phyloP scores from a whole-genome alignment of 225 moss, liverwort and hornwort species.

The Neckera pumila region DNA sequence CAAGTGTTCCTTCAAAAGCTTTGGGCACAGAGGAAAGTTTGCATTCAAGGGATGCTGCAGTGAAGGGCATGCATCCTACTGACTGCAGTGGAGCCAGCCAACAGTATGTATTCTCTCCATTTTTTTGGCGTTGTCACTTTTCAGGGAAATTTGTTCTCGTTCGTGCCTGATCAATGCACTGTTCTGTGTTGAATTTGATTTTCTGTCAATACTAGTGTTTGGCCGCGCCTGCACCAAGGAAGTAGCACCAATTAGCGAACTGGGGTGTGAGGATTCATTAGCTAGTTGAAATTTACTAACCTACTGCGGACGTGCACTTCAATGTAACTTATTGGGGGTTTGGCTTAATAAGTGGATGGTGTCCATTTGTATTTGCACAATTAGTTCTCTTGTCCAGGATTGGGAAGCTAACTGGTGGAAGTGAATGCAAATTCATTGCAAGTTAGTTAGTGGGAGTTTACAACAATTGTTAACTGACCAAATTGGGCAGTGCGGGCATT shows the following conservation, averaged over 20 bases:
- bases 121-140: background rate
- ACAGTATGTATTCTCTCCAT: conserved; percentile 12
- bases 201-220: background rate
- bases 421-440: background rate
- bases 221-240: background rate
- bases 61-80: conserved; percentile 4
- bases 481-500: background rate
- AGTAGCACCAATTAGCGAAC: background rate
- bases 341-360: background rate
- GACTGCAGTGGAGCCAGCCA: conserved; percentile 7
- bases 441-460: background rate
- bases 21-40: conserved; percentile 11
- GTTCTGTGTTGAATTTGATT: background rate
- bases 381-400: background rate
- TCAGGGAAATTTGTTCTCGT: background rate
- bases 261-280: background rate
- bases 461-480: background rate
- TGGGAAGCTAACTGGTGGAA: background rate
- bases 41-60: conserved; percentile 1
- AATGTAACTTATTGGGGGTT: background rate
- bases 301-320: background rate
- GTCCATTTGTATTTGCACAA: background rate
- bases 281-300: background rate
- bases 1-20: background rate
- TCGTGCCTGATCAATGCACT: background rate